Base-by-base conservation (phyloP, 352 stramenopile genomes). In the Phytopythium oedochilum region DNA sequence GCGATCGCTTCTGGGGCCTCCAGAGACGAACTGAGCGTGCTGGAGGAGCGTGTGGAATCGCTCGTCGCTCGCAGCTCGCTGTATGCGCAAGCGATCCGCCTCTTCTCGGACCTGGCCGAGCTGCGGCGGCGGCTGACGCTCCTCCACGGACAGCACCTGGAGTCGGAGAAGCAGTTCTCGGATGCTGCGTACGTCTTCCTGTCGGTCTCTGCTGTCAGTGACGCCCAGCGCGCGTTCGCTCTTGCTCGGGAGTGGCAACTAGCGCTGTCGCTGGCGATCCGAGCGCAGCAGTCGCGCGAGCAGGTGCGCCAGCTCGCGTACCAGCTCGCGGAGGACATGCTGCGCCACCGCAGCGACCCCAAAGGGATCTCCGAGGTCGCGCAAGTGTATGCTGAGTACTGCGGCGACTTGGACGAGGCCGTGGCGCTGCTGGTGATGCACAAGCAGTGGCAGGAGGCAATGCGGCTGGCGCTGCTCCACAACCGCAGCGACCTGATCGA, bases 331-430 rank as follows among this genome's bases (percentile, higher is more conserved):
- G 61, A 89, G 55, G 70, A 77, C 42, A 46, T 92, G 17, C 34
- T 92, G 0, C 70, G 65, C 23, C 64, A 68, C 17, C 70, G 72
- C 5, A 63, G 17, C 55, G 64, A 20, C 44, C 46, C 66, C 15
- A 61, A 73, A 0, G 63, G 73, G 42, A 53, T 80, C 7, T 38
- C 73, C 1, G 68, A 64, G 10, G 74, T 73, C 10, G 75, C 76
- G 2, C 68, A 66, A 26, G 78, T 92, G 29, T 88, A 87, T 53
- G 66, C 79, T n/a, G 73, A 92, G 53, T 90, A 92, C 48, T 88
- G 79, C 51, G 63, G 73, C 34, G 74, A 90, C 44, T 54, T 89
- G 11, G 79, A 89, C 45, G 83, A 89, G 66, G 83, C 75, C 1
- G 74, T 92, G n/a, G 69, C 73, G 6, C 56, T 88, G 32, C 39